These are phyloP conservation scores for Globisporangium cylindrosporum DNA, from an alignment of 352 stramenopile genomes.

Conservation along the genomic window DNA sequence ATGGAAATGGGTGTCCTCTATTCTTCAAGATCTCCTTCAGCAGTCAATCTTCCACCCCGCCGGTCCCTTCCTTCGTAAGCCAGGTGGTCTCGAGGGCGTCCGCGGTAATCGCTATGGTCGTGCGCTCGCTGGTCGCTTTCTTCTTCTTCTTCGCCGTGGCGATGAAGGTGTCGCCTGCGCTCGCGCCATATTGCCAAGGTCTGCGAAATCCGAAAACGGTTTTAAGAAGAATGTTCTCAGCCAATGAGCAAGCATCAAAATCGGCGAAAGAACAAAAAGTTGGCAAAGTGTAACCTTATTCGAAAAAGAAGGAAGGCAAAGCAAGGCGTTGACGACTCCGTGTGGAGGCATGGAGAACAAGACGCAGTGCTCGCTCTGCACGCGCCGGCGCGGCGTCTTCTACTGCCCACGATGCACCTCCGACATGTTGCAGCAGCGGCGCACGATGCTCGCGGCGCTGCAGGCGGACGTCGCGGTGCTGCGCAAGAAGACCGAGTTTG, in stretches of 20 bases:
- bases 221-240: neutral
- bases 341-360: neutral
- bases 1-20: too few species aligned
- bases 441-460: conserved; percentile 70
- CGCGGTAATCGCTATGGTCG: too few species aligned
- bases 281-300: neutral
- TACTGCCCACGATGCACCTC: conserved; percentile 63
- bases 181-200: too few species aligned
- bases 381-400: conserved; percentile 43
- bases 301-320: neutral
- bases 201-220: too few species aligned
- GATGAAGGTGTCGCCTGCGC: too few species aligned
- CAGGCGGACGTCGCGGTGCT: conserved; percentile 78
- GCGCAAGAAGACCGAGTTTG: conserved; percentile 72
- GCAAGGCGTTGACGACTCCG: neutral
- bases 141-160: neutral
- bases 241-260: neutral
- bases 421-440: conserved; percentile 68
- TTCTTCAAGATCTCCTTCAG: too few species aligned
- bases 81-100: too few species aligned
- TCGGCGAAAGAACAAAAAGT: neutral
- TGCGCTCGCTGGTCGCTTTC: too few species aligned
- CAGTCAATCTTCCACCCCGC: too few species aligned
- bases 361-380: conserved; percentile 60
- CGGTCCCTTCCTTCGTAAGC: too few species aligned